These are phyloP conservation scores for Xylona heveae DNA, from an alignment of 495 filamentous ascomycete genomes.

Conservation along the genomic window DNA sequence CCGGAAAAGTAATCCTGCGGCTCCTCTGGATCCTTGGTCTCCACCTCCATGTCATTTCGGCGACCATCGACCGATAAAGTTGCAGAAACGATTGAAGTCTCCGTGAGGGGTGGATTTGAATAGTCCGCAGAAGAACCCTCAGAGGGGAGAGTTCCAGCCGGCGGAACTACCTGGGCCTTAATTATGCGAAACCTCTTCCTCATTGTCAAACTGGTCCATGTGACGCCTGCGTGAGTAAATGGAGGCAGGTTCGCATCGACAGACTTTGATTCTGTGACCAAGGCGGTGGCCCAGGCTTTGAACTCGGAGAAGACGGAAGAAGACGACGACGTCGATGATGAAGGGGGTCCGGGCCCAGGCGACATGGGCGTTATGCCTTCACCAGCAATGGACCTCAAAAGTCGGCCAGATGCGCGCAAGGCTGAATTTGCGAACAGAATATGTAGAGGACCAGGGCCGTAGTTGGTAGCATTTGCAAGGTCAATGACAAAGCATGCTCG, in stretches of 20 bases:
- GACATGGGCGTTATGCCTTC: slow-evolving; percentile 17
- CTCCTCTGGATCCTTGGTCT: too few species aligned
- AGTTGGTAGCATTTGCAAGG: slow-evolving; percentile 28
- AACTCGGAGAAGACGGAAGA: slow-evolving; percentile 35
- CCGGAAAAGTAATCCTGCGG: too few species aligned
- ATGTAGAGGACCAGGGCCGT: slow-evolving; percentile 25
- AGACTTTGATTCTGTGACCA: slow-evolving; percentile 22
- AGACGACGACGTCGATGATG: too few species aligned
- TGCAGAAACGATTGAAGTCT: neutral
- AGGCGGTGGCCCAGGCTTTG: slow-evolving; percentile 37
- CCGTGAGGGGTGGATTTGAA: neutral
- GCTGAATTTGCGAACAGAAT: slow-evolving; percentile 38
- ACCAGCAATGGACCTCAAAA: slow-evolving; percentile 29
- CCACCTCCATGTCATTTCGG: too few species aligned
- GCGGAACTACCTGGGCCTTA: slow-evolving; percentile 19
- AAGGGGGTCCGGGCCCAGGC: slow-evolving; percentile 11
- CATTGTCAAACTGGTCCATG: slow-evolving; percentile 43
- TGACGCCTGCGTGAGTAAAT: slow-evolving; percentile 29
- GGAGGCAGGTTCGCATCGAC: slow-evolving; percentile 24
- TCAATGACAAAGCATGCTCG: slow-evolving; percentile 49
- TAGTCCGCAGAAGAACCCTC: slow-evolving; percentile 5
- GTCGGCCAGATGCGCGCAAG: slow-evolving; percentile 22
- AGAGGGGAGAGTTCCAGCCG: slow-evolving; percentile 4
- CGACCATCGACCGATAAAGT: too few species aligned
- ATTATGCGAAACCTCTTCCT: slow-evolving; percentile 39